Evolutionary conservation across 2,329 filamentous ascomycete genomes (phyloP), one percentile per base, ranked within the genome.

Genomic region (Colletotrichum chrysophilum): DNA sequence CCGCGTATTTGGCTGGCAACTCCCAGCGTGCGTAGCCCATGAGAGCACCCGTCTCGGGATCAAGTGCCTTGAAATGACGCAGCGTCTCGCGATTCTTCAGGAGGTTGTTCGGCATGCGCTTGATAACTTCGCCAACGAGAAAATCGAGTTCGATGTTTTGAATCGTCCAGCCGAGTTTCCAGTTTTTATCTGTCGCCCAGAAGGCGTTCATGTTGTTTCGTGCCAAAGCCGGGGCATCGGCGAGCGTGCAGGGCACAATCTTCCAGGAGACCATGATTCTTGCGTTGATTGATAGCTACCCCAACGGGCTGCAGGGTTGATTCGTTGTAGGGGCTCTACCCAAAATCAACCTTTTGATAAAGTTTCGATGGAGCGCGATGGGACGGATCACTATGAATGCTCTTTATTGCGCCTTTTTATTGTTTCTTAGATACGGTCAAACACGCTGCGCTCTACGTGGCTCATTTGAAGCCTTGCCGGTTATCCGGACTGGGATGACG

Each of bases 201-300:
- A 79, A 81, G n/a, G 79, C 80, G 52, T 72, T 75, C 70, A 80
- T 80, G 72, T 80, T 80, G 68, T 81, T 80, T 32, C 68, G 75
- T 2, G 79, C 79, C 10, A 81, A 24, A 10, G 75, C 78, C 16
- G 74, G 70, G 12, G 70, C 76, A 43, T 81, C 78, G 26, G 75
- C 75, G 28, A 79, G 65, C 8, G 78, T 79, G 56, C 78, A 80
- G 26, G 74, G 65, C 14, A 76, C 73, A 13, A 78, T 61, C 5
- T n/a, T 55, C 32, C 52, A 74, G 32, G 58, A 4, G 1, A n/a
- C 6, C 71, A 65, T 74, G 55, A 4, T 21, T 52, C 43, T 52
- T 13, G 43, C 5, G 43, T 21, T 21, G n/a, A 52, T 21, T 5
- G 12, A 13, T 10, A 36, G 18, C 21, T 24, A 16, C 12, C 18